Base-by-base conservation (phyloP, 331 rosid genomes). In the Pyracantha coccinea region DNA sequence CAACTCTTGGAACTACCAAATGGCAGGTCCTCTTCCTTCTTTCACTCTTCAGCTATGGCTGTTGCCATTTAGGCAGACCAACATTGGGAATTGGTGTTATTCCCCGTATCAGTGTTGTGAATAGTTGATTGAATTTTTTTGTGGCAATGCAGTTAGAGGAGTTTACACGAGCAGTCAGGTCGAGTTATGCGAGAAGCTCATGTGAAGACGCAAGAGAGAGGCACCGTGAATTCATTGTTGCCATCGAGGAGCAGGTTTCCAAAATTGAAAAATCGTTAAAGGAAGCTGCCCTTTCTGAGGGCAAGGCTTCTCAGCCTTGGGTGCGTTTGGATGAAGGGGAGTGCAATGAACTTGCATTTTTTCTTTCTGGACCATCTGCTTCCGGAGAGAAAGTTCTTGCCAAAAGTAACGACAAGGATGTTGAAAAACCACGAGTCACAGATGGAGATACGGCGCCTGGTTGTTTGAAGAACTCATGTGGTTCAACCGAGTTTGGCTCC, bases 1-100 rank as follows among this genome's bases (percentile, higher is more conserved):
- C 97, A 71, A 75, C 96, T 17, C 91, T 90, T 57, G 97, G 97
- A 79, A 95, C 97, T 57, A 85, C 99, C 79, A 92, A 90, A 86
- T 95, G 97, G 99, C 99, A 95, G 99, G 63, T 57, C 70, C 76
- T 59, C 53, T 57, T 6, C 59, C 17, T 4, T 62, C 44, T 27
- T 16, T 53, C n/a, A 1, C n/a, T 14, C 20, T 14, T 21, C 1
- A 29, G 55, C 21, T 35, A 8, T 23, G 19, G 45, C 7, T 28
- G 52, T 7, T 23, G 5, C 52, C 14, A 2, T 55, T 15, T 27
- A 55, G 23, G 24, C 32, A 1, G 50, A 41, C 24, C 14, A 68
- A 14, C 66, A 13, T 71, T 45, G 17, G 55, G 61, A 23, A 28
- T 45, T 41, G 38, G 73, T 27, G 2, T 32, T 63, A 6, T 83